phyloP scores from a whole-genome alignment of 108 stramenopile genomes.

The Fistulifera pelliculosa region DNA sequence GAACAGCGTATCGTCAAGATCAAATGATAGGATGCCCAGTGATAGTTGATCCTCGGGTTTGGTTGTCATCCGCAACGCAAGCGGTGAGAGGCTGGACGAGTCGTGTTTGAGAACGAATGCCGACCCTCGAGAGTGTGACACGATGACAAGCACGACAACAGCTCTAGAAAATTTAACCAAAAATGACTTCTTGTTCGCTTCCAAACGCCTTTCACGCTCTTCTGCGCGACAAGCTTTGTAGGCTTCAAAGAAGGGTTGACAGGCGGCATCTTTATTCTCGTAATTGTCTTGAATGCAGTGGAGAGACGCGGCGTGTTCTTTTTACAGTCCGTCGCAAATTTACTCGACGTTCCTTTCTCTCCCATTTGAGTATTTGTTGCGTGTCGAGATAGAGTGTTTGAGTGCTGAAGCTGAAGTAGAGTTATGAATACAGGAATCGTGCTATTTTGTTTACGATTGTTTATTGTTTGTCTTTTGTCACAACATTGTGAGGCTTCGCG shows the following conservation, averaged over 20 bases:
- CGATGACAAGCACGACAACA: background rate
- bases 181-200: conserved; percentile 25
- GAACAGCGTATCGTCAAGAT: conserved; percentile 83
- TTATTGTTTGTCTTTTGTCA: no score
- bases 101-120: background rate
- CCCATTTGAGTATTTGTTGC: no score
- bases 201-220: conserved; percentile 61
- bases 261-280: conserved; percentile 39
- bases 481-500: no score
- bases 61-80: background rate
- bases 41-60: background rate
- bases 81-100: background rate
- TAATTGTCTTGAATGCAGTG: conserved; percentile 74
- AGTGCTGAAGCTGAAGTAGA: no score
- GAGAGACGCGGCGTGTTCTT: conserved; percentile 50
- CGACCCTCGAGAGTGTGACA: background rate
- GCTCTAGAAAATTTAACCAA: conserved; percentile 3
- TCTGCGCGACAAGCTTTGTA: conserved; percentile 66
- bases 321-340: conserved; percentile 61
- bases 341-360: conserved; percentile 10
- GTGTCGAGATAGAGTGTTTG: no score
- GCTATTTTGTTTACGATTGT: no score
- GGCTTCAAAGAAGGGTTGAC: conserved; percentile 59
- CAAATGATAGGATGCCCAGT: conserved; percentile 75
- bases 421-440: no score